These are phyloP conservation scores for Phragmites australis DNA, from an alignment of 176 grass and related monocot genomes.

Conservation along the genomic window DNA sequence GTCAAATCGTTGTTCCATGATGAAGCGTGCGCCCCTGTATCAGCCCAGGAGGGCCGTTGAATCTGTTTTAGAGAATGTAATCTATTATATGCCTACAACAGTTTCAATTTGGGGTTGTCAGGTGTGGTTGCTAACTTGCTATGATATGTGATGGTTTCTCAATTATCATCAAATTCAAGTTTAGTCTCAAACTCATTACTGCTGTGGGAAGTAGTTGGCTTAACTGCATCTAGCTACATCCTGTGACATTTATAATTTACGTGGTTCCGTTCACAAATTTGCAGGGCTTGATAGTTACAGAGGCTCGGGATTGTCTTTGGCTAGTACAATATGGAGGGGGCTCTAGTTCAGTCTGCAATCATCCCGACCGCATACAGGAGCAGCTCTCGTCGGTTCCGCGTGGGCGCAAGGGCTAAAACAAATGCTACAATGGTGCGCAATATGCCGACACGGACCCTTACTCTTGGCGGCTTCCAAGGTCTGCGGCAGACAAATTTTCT, in stretches of 20 bases:
- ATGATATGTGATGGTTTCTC: background rate
- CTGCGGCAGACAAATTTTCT: slow-evolving; percentile 53
- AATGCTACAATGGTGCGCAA: slow-evolving; percentile 52
- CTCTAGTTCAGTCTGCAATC: slow-evolving; percentile 75
- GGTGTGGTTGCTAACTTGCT: background rate
- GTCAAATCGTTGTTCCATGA: background rate
- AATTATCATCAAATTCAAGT: background rate
- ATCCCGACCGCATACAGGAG: slow-evolving; percentile 51
- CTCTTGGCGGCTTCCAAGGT: slow-evolving; percentile 65
- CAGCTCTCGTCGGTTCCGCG: slow-evolving; percentile 30
- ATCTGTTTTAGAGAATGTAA: background rate
- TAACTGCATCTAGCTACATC: background rate
- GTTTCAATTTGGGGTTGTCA: background rate
- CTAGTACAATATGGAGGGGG: slow-evolving; percentile 60
- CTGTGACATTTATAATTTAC: background rate
- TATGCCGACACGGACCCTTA: slow-evolving; percentile 40
- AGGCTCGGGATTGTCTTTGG: background rate
- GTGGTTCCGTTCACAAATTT: background rate
- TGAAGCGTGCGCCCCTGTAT: background rate
- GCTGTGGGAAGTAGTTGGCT: background rate
- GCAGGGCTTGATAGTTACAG: slow-evolving; percentile 24
- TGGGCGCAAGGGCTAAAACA: slow-evolving; percentile 29
- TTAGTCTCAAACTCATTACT: background rate
- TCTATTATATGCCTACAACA: background rate
- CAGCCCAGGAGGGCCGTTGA: background rate